Percentiles rank a stretch among this genome's conserved stretches.
phyloP scores from a whole-genome alignment of 768 basidiomycete genomes.

The Clathrus columnatus region DNA sequence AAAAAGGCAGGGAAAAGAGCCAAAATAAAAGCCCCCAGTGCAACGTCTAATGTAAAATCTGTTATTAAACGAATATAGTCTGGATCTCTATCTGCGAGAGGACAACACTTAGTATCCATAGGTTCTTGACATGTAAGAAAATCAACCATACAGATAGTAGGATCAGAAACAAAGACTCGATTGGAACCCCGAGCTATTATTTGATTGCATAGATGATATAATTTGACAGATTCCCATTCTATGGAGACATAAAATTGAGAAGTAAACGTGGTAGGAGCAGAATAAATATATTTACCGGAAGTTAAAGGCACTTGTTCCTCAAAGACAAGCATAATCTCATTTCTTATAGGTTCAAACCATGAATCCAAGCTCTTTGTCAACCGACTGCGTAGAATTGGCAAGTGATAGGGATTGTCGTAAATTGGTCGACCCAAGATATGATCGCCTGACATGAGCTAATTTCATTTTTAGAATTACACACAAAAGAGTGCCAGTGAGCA shows the following conservation, averaged over 20 bases:
- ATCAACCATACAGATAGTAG: slow-evolving; percentile 30
- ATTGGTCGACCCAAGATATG: neutral
- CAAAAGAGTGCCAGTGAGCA: neutral
- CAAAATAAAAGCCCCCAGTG: slow-evolving; percentile 25
- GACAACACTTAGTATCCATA: slow-evolving; percentile 4
- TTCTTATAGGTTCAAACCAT: neutral
- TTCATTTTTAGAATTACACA: neutral
- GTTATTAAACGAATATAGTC: slow-evolving; percentile 33
- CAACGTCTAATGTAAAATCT: slow-evolving; percentile 28
- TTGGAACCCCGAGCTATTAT: slow-evolving; percentile 33
- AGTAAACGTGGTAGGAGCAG: neutral
- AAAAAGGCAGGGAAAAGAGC: slow-evolving; percentile 33
- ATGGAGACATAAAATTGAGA: neutral
- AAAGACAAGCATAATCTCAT: slow-evolving; percentile 2
- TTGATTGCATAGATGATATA: slow-evolving; percentile 18
- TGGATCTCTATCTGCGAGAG: slow-evolving; percentile 30
- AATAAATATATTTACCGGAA: neutral
- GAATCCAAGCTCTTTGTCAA: neutral
- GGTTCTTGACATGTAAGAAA: slow-evolving; percentile 7
- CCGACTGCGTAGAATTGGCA: neutral
- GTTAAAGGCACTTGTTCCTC: neutral
- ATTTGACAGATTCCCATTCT: neutral
- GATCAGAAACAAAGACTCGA: slow-evolving; percentile 36
- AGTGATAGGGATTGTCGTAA: neutral
- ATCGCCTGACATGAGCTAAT: slow-evolving; percentile 16